Evolutionary conservation across 352 stramenopile species (phyloP).

Genomic region (Phytophthora sansomeana): DNA sequence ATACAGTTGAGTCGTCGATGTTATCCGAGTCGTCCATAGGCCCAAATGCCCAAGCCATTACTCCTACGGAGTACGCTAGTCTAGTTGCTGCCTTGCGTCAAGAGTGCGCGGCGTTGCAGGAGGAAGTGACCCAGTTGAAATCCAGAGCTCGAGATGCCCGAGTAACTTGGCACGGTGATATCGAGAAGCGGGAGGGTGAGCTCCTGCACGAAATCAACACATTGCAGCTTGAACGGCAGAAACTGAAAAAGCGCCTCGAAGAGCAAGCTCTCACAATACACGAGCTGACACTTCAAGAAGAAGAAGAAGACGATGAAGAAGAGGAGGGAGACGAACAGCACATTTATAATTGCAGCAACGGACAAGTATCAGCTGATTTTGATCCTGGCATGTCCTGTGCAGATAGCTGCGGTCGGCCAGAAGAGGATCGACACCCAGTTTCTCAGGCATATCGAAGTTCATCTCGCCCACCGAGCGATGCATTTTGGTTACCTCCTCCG

Average conservation of each 20-base stretch:
- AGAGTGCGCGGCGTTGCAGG: constrained; percentile 27
- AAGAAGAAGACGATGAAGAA: constrained; percentile 41
- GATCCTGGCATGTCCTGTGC: constrained; percentile 21
- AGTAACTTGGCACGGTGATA: constrained; percentile 36
- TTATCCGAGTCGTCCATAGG: constrained; percentile 4
- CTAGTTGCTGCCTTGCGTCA: constrained; percentile 27
- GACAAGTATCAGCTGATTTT: constrained; percentile 12
- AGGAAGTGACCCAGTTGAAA: constrained; percentile 34
- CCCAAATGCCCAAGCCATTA: constrained; percentile 2
- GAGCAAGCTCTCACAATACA: constrained; percentile 82
- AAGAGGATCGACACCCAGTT: constrained; percentile 10
- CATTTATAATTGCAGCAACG: constrained; percentile 25
- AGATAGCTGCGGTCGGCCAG: constrained; percentile 19
- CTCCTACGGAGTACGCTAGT: constrained; percentile 15
- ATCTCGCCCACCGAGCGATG: constrained; percentile 7
- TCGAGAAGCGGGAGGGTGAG: constrained; percentile 44
- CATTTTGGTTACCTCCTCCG: constrained; percentile 30
- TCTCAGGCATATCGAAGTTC: constrained; percentile 12
- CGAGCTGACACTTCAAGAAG: constrained; percentile 80
- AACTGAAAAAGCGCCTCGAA: constrained; percentile 54
- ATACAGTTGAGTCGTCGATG: constrained; percentile 9
- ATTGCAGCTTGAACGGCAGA: constrained; percentile 51
- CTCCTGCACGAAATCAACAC: constrained; percentile 50
- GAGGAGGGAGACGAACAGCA: constrained; percentile 32
- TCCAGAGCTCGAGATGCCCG: constrained; percentile 33